Base-by-base conservation (phyloP, 805 yeast species). In the Millerozyma miso region DNA sequence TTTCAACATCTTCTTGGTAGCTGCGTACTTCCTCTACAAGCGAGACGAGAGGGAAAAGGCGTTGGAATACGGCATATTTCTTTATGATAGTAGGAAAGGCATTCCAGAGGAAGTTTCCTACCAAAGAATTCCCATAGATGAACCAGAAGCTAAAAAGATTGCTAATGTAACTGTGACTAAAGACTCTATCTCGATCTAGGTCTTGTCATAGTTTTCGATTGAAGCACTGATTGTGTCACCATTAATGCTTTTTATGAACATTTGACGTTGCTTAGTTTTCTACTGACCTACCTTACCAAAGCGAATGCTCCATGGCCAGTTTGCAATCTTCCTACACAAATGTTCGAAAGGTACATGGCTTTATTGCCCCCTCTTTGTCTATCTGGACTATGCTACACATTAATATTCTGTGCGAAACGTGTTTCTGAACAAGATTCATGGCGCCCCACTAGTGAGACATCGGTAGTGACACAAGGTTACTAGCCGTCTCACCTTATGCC, bases 41-140 rank as follows among this genome's bases (percentile, higher is more conserved):
- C 62, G 69, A 38, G 77, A 77, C 38, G 83, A 79, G 53, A 69
- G 67, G 49, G 59, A 52, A 33, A 58, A 62, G 41, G 77, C 81
- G 2, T 45, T 65, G 16, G 65, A 62, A 3, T 74, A 77, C 48
- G 81, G 82, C 26, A 76, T 78, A 33, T 65, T 64, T 35, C 41
- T 77, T 3, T 76, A 71, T 57, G 69, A 76, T 46, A 50, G 56
- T 20, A 54, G 51, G n/a, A 58, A 56, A 20, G 69, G 64, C 29
- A 23, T 23, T 23, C 29, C 29, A 20, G 29, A 23, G 10, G 29
- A 23, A 10, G 10, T 23, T 23, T 23, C 29, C 29, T 23, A 23
- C 29, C 29, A 23, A 23, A 23, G 29, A 23, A 10, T 23, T 6
- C 29, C 29, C 29, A 10, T 23, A 7, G 29, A 7, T 10, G 29